Base-by-base conservation (phyloP, 2,329 filamentous ascomycete species). In the Massarina eburnea region DNA sequence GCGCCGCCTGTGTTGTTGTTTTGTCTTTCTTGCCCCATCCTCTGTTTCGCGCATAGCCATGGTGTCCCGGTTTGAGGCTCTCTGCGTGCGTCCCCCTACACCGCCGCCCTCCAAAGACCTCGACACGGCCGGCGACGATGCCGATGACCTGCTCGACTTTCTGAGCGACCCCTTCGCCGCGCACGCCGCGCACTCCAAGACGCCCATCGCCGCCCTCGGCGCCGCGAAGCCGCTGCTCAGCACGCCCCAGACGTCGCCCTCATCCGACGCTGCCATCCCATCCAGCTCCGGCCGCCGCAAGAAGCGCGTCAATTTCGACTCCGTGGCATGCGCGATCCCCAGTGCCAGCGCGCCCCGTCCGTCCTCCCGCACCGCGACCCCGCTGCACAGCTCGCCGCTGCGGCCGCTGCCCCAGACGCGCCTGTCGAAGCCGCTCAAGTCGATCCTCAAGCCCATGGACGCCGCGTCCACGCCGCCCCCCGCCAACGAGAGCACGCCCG, bases 361-460 rank as follows among this genome's bases (percentile, higher is more conserved):
- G 37, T 55, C 56, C 21, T 66, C 58, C 55, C n/a, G n/a, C n/a
- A n/a, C n/a, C n/a, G n/a, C n/a, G n/a, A 65, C 64, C 8, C 64
- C 66, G 7, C 59, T 57, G 6, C 58, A 69, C 38, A 74, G 71
- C 54, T 71, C 73, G n/a, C 71, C 73, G 6, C 55, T 78, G 15
- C 73, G 75, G 41, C 68, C 71, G 20, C 63, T 80, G 3, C 76
- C 74, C 26, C 75, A 76, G 44, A 73, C 73, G 32, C 76, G 76
- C 49, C 75, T 80, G 52, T 75, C 72, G 35, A 80, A 76, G 52
- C 80, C 83, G 5, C 66, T 79, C n/a, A 86, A 85, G 59, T 86
- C 84, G 3, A 99, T 99, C 42, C 79, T 99, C 48, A 99, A 99
- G 68, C 79, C 83, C 18, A 80, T 67, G 77, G 68, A 64, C 73